Percentiles rank a stretch among this genome's conserved stretches.
Conservation (phyloP, 305 asterid species). For the Solanum hybrid region DNA sequence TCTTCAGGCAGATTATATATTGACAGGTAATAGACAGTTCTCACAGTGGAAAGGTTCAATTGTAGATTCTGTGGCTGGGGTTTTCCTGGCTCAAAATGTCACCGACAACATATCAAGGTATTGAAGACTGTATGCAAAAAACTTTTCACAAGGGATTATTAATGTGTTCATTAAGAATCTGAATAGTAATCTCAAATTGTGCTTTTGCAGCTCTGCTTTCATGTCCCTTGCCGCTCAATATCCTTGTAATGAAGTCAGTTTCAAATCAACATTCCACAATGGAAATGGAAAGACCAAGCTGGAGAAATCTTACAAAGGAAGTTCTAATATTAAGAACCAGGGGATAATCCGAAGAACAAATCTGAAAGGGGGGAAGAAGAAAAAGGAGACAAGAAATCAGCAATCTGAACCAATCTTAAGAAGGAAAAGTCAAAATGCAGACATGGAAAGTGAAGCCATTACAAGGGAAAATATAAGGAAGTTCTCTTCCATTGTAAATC, state of each 20-base stretch:
- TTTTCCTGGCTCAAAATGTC: constrained; percentile 35
- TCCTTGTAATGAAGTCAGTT: constrained; percentile 7
- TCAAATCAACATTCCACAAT: neutral
- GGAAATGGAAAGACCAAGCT: neutral
- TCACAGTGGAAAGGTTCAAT: constrained; percentile 38
- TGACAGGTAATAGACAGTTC: constrained; percentile 27
- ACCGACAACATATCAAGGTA: constrained; percentile 32
- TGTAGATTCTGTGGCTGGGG: constrained; percentile 38
- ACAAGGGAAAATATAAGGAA: constrained; percentile 9
- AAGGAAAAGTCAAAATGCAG: constrained; percentile 7
- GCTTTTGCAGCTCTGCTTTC: constrained; percentile 28
- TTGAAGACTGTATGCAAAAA: neutral
- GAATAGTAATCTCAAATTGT: neutral
- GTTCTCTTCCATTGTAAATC: neutral
- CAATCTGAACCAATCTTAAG: neutral
- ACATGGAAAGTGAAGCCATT: neutral
- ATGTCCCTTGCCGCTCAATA: constrained; percentile 33
- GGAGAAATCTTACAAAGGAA: constrained; percentile 1
- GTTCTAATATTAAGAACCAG: neutral
- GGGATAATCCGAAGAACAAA: neutral
- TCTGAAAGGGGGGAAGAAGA: neutral
- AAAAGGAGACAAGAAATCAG: neutral
- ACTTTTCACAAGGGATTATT: neutral
- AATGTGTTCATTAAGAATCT: neutral
- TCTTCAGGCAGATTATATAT: neutral